Percentiles rank a stretch among this genome's conserved stretches.
phyloP scores from a whole-genome alignment of 257 asterid species.

The Ligustrum vulgare region DNA sequence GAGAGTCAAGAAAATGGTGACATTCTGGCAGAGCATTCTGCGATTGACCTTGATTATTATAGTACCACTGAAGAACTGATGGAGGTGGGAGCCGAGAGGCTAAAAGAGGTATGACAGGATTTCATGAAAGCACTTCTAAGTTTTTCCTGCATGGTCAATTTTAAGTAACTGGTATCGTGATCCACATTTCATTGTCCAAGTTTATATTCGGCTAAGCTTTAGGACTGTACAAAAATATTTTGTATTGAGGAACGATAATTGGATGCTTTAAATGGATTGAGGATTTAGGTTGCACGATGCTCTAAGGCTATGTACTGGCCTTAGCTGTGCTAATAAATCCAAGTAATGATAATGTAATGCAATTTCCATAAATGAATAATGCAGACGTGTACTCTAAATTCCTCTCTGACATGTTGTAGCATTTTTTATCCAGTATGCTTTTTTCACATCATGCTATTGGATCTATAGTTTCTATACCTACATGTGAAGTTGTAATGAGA shows the following conservation, averaged over 20 bases:
- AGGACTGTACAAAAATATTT: background rate
- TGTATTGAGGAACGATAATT: constrained; percentile 9
- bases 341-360: background rate
- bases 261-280: constrained; percentile 8
- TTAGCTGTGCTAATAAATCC: background rate
- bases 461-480: constrained; percentile 2
- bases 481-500: background rate
- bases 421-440: background rate
- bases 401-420: background rate
- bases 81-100: constrained; percentile 83
- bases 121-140: background rate
- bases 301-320: background rate
- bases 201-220: constrained; percentile 4
- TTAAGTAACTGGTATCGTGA: background rate
- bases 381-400: background rate
- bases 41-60: constrained; percentile 86
- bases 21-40: constrained; percentile 45
- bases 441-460: constrained; percentile 5
- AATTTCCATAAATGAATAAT: background rate
- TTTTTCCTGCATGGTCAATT: background rate
- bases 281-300: background rate
- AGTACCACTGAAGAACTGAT: constrained; percentile 70
- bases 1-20: constrained; percentile 63
- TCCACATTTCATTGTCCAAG: background rate
- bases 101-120: constrained; percentile 68